Percentiles rank a stretch among this genome's conserved stretches.
phyloP scores from a whole-genome alignment of 306 rosid species.

The Chamaecrista fasciculata region DNA sequence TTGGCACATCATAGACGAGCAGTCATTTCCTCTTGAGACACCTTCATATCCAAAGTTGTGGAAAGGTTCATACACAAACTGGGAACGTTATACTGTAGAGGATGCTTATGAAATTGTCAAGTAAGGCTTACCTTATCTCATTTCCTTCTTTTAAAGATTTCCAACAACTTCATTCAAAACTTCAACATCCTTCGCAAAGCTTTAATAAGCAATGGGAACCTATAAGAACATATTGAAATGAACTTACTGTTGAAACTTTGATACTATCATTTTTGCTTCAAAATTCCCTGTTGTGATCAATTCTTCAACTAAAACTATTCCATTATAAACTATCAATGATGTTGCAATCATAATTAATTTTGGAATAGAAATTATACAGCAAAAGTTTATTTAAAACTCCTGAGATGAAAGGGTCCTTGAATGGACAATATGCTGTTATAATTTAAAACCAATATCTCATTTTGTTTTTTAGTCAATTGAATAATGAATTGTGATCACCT shows the following conservation, averaged over 20 bases:
- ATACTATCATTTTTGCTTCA: constrained; percentile 11
- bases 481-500: constrained; percentile 17
- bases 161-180: neutral
- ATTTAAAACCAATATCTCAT: neutral
- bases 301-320: constrained; percentile 2
- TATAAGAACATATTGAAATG: constrained; percentile 9
- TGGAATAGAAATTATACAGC: constrained; percentile 9
- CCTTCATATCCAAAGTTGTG: constrained; percentile 89
- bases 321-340: neutral
- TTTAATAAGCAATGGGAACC: too few relatives aligned
- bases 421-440: neutral
- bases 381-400: constrained; percentile 20
- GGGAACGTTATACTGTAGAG: constrained; percentile 90
- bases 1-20: constrained; percentile 91
- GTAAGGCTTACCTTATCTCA: constrained; percentile 51
- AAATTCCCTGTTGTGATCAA: neutral
- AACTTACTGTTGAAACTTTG: constrained; percentile 4
- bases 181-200: constrained; percentile 4
- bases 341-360: constrained; percentile 12
- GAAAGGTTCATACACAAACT: constrained; percentile 88
- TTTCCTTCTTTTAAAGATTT: neutral
- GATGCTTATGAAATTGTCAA: constrained; percentile 87
- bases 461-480: constrained; percentile 18
- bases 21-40: constrained; percentile 89
- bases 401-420: neutral